A percentile compares a stretch with the other conserved stretches of the same genome.
phyloP scores from a whole-genome alignment of 2,329 filamentous ascomycete species.

The Mycosphaerella sp. region DNA sequence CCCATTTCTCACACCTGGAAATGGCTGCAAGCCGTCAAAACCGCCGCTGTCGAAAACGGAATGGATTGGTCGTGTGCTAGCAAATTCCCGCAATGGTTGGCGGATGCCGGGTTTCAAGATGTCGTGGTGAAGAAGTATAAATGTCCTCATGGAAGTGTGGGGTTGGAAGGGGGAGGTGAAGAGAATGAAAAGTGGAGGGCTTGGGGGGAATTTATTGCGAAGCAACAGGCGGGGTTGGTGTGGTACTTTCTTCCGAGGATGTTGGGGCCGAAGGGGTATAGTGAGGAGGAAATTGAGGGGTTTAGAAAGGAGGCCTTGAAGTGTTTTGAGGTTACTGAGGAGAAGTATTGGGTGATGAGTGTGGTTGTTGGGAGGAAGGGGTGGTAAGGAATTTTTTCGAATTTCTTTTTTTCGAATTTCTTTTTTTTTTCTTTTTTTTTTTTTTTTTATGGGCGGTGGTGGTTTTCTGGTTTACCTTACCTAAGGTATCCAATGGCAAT shows the following conservation, averaged over 20 bases:
- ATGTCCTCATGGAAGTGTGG: constrained; percentile 14
- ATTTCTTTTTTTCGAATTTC: no score
- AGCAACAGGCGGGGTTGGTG: constrained; percentile 3
- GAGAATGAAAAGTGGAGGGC: neutral
- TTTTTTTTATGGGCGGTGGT: no score
- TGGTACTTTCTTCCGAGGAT: constrained; percentile 13
- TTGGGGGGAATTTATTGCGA: constrained; percentile 13
- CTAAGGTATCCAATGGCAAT: no score
- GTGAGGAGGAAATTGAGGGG: constrained; percentile 5
- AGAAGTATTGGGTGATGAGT: constrained; percentile 14
- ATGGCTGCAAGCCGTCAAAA: constrained; percentile 11
- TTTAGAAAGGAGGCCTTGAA: constrained; percentile 10
- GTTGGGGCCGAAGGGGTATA: constrained; percentile 4
- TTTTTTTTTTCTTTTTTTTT: no score
- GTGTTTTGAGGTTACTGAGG: constrained; percentile 7
- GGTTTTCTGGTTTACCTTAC: no score
- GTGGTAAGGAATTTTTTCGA: no score
- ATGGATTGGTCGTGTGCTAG: constrained; percentile 1
- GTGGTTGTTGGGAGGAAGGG: constrained; percentile 11
- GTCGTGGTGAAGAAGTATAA: constrained; percentile 16
- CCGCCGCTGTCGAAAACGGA: neutral
- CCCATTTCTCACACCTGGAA: constrained; percentile 16
- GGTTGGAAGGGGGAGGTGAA: neutral
- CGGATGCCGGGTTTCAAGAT: constrained; percentile 20
- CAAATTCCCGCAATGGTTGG: constrained; percentile 12